Base-by-base conservation (phyloP, 768 basidiomycete genomes). In the Boletus tylopilopsis region DNA sequence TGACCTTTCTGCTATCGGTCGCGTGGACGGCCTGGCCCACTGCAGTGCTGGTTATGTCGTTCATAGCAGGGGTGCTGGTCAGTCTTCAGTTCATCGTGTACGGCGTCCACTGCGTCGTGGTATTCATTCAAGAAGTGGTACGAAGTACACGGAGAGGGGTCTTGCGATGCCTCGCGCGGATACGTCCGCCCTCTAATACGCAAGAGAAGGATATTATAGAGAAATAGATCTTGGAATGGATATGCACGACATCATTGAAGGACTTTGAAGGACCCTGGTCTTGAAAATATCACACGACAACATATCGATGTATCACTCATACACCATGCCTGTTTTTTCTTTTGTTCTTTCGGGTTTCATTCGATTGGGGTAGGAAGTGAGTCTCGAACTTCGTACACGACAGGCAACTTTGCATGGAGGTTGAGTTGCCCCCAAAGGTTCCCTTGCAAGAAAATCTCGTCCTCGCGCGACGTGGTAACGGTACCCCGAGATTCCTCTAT, bases 61-160 rank as follows among this genome's bases (percentile, higher is more conserved):
- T 79, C 55, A 24, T 76, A 1, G 73, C 84, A 2, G 86, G 87
- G 0, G 27, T 82, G 1, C 59, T 85, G 10, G 68, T 87, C 70
- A 76, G 73, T 7, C 67, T 87, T 38, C 86, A 88, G 66, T 87
- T 84, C 65, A 68, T 87, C 18, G 76, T 84, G 18, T 85, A 73
- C 61, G 80, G 81, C 2, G 59, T 71, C 4, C 66, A 56, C 65
- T 68, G 64, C 6, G 37, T 19, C 3, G 53, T 53, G 22, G 51
- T 56, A 15, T 41, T 55, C n/a, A 10, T 64, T 2, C 37, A 32
- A 21, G 53, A 58, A 6, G 21, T 38, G 5, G 13, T 22, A 3
- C 53, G 56, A 16, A 18, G 11, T 23, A 24, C 54, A 3, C 54
- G 58, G 13, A 55, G 54, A 27, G 48, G 58, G 9, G 6, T 61